phyloP scores from a whole-genome alignment of 495 filamentous ascomycete species.

The Rusavskia elegans region DNA sequence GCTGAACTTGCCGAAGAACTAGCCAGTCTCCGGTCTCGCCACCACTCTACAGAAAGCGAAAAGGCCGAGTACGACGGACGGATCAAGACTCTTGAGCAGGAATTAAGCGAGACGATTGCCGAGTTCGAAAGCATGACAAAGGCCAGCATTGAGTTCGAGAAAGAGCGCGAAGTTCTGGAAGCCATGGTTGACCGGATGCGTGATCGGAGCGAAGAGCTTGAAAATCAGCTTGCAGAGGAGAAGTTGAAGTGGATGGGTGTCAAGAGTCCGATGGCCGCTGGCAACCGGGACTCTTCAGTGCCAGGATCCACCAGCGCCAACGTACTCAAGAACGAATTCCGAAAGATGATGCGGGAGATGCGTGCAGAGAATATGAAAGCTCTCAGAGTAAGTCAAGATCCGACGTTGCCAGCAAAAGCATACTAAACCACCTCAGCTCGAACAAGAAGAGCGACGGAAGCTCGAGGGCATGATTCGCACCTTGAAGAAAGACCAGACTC shows the following conservation, averaged over 20 bases:
- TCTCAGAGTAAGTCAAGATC: conserved; percentile 40
- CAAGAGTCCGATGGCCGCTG: conserved; percentile 31
- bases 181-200: conserved; percentile 49
- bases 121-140: conserved; percentile 83
- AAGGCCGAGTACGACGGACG: conserved; percentile 37
- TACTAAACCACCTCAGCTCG: conserved; percentile 28
- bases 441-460: conserved; percentile 56
- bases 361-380: conserved; percentile 53
- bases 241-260: conserved; percentile 54
- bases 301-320: conserved; percentile 45
- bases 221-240: conserved; percentile 54
- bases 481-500: conserved; percentile 38
- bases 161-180: conserved; percentile 67
- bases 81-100: conserved; percentile 50
- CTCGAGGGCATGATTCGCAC: conserved; percentile 43
- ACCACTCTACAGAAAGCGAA: conserved; percentile 18
- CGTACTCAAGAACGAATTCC: conserved; percentile 68
- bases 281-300: conserved; percentile 27
- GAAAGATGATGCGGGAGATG: conserved; percentile 81
- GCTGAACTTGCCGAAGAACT: conserved; percentile 43
- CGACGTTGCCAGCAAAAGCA: not conserved
- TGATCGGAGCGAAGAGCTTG: conserved; percentile 53
- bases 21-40: conserved; percentile 30
- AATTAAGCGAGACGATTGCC: conserved; percentile 64
- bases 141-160: conserved; percentile 72